Base-by-base conservation (phyloP, 257 asterid genomes). In the Buddleja alternifolia region DNA sequence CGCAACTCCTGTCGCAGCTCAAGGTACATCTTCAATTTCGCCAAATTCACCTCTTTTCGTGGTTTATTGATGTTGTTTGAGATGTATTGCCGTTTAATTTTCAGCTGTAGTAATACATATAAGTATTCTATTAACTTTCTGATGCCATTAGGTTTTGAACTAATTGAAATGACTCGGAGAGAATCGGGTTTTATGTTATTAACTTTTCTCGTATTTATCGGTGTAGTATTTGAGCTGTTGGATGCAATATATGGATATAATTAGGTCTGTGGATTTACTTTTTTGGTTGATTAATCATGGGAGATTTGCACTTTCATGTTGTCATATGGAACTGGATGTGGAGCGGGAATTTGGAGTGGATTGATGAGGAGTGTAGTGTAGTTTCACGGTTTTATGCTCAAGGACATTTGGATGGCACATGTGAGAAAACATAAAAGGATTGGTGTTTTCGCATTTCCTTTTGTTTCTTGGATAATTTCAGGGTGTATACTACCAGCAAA, bases 1-100 rank as follows among this genome's bases (percentile, higher is more conserved):
- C 77, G 57, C 73, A 46, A 10, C 82, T 89, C 10, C 90, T 92
- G 52, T 84, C 91, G 15, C 87, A 87, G 80, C 98, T 92, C 65
- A 92, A 92, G 96, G 98, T 90, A 75, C 79, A 24, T 14, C 40
- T 51, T 59, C 32, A 41, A 2, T 69, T 19, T 11, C 14, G 57
- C 51, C 0, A 39, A 37, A 47, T 57, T 70, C 40, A 11, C 59
- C 17, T 20, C 5, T 29, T 29, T 29, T 29, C 5, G 34, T 29
- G 34, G 34, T 10, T 59, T 36, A 59, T 6, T 17, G 20, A 12
- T 4, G 4, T 7, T 57, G 20, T 57, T 45, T 63, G 7, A 11
- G 9, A 25, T 12, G 7, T 71, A 11, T 15, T 7, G 12, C 60
- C 10, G 21, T 42, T 17, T 47, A 3, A 47, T 6, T 60, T n/a